Conservation (phyloP, 108 stramenopile genomes). For the Nannochloropsis gaditana region DNA sequence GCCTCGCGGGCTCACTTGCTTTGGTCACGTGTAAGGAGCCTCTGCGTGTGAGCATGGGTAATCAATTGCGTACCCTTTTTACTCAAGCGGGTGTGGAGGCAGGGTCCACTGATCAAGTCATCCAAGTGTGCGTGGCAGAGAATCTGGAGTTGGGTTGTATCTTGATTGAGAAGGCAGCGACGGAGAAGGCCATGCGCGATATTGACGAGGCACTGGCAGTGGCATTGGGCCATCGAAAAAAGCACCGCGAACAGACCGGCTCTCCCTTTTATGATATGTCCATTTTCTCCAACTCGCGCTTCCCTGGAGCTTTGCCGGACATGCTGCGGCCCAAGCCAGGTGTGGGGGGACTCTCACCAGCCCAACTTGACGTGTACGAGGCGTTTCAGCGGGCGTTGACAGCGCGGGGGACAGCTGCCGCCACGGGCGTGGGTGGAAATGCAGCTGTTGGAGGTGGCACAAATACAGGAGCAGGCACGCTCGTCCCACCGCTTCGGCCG, state of each 20-base stretch:
- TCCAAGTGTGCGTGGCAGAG: slow-evolving; percentile 83
- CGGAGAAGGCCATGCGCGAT: slow-evolving; percentile 92
- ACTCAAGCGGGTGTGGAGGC: slow-evolving; percentile 40
- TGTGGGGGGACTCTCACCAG: slow-evolving; percentile 69
- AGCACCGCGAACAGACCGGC: slow-evolving; percentile 35
- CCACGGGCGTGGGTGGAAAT: background rate
- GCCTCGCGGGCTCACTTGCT: slow-evolving; percentile 92
- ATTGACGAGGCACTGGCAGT: slow-evolving; percentile 77
- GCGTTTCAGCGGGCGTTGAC: slow-evolving; percentile 71
- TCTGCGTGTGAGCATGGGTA: slow-evolving; percentile 81
- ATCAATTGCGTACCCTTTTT: slow-evolving; percentile 84
- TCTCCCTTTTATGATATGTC: slow-evolving; percentile 70
- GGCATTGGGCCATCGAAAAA: slow-evolving; percentile 30
- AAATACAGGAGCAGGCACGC: background rate
- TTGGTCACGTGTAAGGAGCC: slow-evolving; percentile 95
- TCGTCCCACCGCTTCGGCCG: background rate
- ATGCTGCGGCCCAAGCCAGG: slow-evolving; percentile 76
- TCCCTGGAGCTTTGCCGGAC: slow-evolving; percentile 85
- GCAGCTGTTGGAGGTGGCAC: background rate
- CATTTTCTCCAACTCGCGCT: slow-evolving; percentile 74
- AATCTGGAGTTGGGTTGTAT: slow-evolving; percentile 94
- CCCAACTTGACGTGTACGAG: slow-evolving; percentile 91
- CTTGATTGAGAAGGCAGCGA: slow-evolving; percentile 98
- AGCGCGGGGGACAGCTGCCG: background rate
- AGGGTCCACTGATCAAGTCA: slow-evolving; percentile 77